Conservation (phyloP, 768 basidiomycete species). For the Exidia glandulosa region DNA sequence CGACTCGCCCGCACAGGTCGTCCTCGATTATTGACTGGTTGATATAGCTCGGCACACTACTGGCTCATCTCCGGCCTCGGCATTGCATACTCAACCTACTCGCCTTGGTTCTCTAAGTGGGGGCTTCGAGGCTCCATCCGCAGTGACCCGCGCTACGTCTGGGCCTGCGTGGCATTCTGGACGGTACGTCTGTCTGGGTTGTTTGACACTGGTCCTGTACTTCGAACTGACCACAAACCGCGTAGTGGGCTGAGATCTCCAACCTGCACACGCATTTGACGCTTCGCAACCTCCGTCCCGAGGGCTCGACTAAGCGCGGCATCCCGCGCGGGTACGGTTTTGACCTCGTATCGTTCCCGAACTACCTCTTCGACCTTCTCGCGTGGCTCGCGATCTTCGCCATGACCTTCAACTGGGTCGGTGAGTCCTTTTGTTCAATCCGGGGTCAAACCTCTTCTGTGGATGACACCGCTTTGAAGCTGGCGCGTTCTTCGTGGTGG, state of each 20-base stretch:
- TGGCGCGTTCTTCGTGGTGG: not conserved
- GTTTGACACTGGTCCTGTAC: not conserved
- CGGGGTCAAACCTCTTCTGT: not conserved
- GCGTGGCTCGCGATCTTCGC: conserved; percentile 60
- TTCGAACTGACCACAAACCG: not conserved
- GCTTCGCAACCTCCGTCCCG: conserved; percentile 73
- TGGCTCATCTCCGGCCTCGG: conserved; percentile 69
- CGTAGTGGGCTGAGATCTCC: conserved; percentile 71
- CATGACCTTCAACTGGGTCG: conserved; percentile 68
- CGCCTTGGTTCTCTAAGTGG: conserved; percentile 60
- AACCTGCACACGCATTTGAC: conserved; percentile 78
- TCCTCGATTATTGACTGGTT: conserved; percentile 1
- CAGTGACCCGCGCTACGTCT: conserved; percentile 57
- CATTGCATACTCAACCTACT: conserved; percentile 72
- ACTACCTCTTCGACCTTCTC: conserved; percentile 86
- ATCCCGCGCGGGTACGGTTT: conserved; percentile 94
- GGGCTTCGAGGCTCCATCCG: conserved; percentile 51
- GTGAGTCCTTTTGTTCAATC: conserved; percentile 32
- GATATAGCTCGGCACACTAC: conserved; percentile 77
- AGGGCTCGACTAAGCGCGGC: conserved; percentile 64
- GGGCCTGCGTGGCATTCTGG: conserved; percentile 57
- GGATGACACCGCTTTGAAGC: not conserved
- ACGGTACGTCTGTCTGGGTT: conserved; percentile 39
- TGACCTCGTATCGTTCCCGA: conserved; percentile 74
- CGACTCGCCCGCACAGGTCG: not conserved